Evolutionary conservation across 2,329 filamentous ascomycete species (phyloP), one percentile per base, ranked within the genome.

Genomic region (Nigrospora sphaerica): DNA sequence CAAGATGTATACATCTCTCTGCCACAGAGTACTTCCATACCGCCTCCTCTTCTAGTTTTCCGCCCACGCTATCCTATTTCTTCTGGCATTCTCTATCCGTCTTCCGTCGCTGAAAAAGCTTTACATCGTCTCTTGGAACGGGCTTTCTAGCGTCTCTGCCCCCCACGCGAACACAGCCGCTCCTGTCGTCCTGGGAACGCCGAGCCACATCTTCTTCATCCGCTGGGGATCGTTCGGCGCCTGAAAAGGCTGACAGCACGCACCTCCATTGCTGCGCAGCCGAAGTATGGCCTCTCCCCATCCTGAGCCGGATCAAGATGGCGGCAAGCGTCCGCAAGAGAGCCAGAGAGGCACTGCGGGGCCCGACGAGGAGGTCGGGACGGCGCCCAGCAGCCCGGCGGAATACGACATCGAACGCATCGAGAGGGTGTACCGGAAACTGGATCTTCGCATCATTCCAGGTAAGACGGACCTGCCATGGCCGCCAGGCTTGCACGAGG

Each of bases 371-470:
- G 53, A 55, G 45, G 31, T 14, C 52, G 48, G 11, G 42, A 54
- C 31, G 54, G 46, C 37, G 47, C 51, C 18, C 46, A 32, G 5
- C 6, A 42, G 12, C 49, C 23, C 42, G 14, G 38, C 52, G 34
- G 57, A 61, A 18, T 80, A 77, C 49, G 69, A 73, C 48, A 57
- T 71, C 32, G 73, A 73, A 56, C 71, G 70, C 36, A 68, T 80
- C 38, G 78, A 81, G 58, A 62, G 66, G 36, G 74, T 81, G 37
- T 81, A 81, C 47, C 73, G 68, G 54, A 80, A 79, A 59, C 69
- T 81, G 41, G 78, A 82, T 59, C 61, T 64, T 23, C 75, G 78
- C 55, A 81, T 82, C 57, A 81, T 82, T 52, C 78, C 78, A 53
- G 71, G 75, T 77, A 59, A 52, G 63, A n/a, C 23, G 23, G 10